These are phyloP conservation scores for Licmophora abbreviata DNA, from an alignment of 108 stramenopile genomes.

Conservation along the genomic window DNA sequence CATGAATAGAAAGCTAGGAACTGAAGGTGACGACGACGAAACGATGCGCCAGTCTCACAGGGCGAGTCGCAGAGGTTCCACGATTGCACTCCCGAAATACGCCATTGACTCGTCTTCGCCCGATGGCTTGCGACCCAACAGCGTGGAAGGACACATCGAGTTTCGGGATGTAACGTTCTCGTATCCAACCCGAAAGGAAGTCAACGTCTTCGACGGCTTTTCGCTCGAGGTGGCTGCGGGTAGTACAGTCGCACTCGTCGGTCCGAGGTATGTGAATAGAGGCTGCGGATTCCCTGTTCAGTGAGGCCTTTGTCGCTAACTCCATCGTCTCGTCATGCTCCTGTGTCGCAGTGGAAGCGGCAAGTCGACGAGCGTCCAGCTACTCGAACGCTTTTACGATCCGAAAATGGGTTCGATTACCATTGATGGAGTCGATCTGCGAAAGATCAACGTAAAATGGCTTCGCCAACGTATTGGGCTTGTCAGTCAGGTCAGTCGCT, in stretches of 20 bases:
- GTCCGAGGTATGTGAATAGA: slow-evolving; percentile 8
- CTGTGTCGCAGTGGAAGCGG: slow-evolving; percentile 18
- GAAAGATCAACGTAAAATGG: slow-evolving; percentile 58
- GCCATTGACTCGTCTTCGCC: slow-evolving; percentile 53
- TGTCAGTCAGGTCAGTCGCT: slow-evolving; percentile 55
- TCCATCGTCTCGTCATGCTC: slow-evolving; percentile 4
- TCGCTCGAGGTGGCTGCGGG: slow-evolving; percentile 43
- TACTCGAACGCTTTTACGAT: slow-evolving; percentile 69
- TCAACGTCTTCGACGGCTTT: slow-evolving; percentile 43
- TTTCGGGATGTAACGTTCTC: slow-evolving; percentile 46
- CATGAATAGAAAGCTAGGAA: slow-evolving; percentile 20
- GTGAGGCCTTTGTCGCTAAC: slow-evolving; percentile 24
- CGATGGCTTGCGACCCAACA: slow-evolving; percentile 30
- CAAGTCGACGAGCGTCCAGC: slow-evolving; percentile 29
- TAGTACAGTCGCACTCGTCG: slow-evolving; percentile 64
- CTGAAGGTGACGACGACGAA: slow-evolving; percentile 5
- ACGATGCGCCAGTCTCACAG: too few species aligned
- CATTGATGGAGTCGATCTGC: slow-evolving; percentile 73
- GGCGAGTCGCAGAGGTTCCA: neutral
- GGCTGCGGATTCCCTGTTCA: neutral
- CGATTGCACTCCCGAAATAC: slow-evolving; percentile 26
- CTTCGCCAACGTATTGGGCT: slow-evolving; percentile 74
- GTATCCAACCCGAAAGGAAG: slow-evolving; percentile 50
- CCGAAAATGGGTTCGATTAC: slow-evolving; percentile 40
- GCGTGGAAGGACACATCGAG: slow-evolving; percentile 34